Conservation (phyloP, 768 basidiomycete genomes). For the Peribolospora kevripleyi region DNA sequence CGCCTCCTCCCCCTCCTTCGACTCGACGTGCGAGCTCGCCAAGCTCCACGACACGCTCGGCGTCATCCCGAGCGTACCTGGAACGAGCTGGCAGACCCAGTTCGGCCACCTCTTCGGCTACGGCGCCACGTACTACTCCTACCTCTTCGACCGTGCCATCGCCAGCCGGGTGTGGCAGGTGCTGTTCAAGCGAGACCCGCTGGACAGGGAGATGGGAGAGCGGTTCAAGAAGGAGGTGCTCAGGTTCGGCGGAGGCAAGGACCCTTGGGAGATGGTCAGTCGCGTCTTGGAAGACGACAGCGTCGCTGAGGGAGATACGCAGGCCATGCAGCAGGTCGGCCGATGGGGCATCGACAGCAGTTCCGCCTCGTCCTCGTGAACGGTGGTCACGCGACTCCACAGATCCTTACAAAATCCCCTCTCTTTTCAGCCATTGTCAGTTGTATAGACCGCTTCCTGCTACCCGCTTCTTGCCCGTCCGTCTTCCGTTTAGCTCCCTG, state of each 20-base stretch:
- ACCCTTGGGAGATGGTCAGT: conserved; percentile 84
- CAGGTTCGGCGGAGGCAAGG: conserved; percentile 60
- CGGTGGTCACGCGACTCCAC: no score
- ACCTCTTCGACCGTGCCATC: conserved; percentile 86
- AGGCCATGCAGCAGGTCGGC: conserved; percentile 75
- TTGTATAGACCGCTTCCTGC: no score
- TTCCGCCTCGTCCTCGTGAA: no score
- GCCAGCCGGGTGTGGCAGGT: conserved; percentile 71
- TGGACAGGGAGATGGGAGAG: conserved; percentile 53
- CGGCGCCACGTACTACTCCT: conserved; percentile 93
- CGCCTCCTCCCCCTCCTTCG: conserved; percentile 33
- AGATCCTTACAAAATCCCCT: no score
- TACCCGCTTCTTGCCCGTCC: no score
- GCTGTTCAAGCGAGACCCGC: conserved; percentile 42
- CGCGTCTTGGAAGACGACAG: conserved; percentile 37
- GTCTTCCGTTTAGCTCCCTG: no score
- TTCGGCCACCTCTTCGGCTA: conserved; percentile 92
- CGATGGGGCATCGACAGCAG: conserved; percentile 46
- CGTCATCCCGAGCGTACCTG: conserved; percentile 54
- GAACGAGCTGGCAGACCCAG: conserved; percentile 82
- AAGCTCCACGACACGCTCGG: conserved; percentile 41
- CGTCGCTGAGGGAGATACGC: conserved; percentile 44
- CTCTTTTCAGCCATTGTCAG: no score
- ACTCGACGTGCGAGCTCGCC: conserved; percentile 44
- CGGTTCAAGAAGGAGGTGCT: conserved; percentile 53